phyloP scores from a whole-genome alignment of 1,284 basidiomycete species.

The Cutaneotrichosporon sp. region DNA sequence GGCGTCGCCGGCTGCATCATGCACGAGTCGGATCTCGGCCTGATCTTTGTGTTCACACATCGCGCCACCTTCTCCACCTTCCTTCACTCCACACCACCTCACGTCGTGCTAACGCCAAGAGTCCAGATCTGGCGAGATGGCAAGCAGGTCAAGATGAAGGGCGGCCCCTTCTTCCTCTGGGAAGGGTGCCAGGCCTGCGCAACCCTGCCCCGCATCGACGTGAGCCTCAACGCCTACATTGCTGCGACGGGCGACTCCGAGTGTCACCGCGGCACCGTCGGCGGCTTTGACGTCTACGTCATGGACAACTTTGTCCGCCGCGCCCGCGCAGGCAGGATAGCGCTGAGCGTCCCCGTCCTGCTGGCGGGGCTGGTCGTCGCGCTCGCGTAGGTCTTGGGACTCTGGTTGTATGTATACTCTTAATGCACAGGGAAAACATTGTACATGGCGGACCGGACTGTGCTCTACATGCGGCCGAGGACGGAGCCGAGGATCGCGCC shows the following conservation, averaged over 20 bases:
- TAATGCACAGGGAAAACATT: not conserved
- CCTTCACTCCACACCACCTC: not conserved
- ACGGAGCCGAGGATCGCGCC: conserved; percentile 16
- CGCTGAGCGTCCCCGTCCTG: not conserved
- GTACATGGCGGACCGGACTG: not conserved
- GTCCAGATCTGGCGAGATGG: conserved; percentile 18
- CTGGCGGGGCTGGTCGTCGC: not conserved
- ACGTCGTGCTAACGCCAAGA: conserved; percentile 1
- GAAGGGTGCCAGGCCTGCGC: conserved; percentile 25
- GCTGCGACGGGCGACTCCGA: conserved; percentile 16
- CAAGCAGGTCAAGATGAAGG: not conserved
- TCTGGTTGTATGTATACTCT: not conserved
- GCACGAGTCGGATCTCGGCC: no score
- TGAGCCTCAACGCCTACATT: conserved; percentile 18
- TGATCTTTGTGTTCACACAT: no score
- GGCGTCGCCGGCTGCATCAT: no score
- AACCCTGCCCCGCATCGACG: conserved; percentile 17
- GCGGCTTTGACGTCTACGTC: conserved; percentile 22
- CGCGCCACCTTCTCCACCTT: not conserved
- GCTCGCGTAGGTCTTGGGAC: not conserved
- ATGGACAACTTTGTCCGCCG: conserved; percentile 19
- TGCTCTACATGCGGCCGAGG: not conserved
- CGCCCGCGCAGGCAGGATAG: not conserved
- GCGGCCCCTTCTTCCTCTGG: conserved; percentile 21
- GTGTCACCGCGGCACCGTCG: conserved; percentile 17